A percentile compares a stretch with the other conserved stretches of the same genome.
Evolutionary conservation across 2,329 filamentous ascomycete genomes (phyloP).

Genomic region (Xylariaceae sp.): DNA sequence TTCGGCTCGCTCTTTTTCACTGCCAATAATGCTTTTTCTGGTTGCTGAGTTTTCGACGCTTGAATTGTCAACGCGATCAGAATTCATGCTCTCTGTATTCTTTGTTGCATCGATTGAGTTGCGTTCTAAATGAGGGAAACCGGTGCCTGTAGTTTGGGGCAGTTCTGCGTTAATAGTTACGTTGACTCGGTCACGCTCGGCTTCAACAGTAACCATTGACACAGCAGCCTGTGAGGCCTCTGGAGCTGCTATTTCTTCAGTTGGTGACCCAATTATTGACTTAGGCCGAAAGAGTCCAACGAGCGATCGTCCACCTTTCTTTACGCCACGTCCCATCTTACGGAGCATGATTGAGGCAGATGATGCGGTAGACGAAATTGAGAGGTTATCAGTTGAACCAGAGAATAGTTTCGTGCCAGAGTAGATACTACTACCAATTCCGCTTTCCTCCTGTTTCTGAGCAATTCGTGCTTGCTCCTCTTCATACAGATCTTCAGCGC

Average conservation of each 20-base stretch:
- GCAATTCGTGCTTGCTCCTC: conserved; percentile 92
- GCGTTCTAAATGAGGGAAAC: conserved; percentile 82
- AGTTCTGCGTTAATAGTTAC: conserved; percentile 73
- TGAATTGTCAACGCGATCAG: conserved; percentile 61
- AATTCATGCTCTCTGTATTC: conserved; percentile 46
- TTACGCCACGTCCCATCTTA: conserved; percentile 99
- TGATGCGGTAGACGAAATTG: conserved; percentile 87
- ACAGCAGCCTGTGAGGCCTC: conserved; percentile 81
- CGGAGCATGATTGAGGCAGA: conserved; percentile 93
- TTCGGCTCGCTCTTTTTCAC: conserved; percentile 88
- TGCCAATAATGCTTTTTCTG: conserved; percentile 88
- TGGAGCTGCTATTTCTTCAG: conserved; percentile 68
- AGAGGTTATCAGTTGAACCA: conserved; percentile 92
- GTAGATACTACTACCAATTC: conserved; percentile 93
- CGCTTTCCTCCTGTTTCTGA: conserved; percentile 87
- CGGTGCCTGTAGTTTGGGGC: conserved; percentile 73
- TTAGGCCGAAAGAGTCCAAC: conserved; percentile 96
- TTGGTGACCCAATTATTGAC: conserved; percentile 79
- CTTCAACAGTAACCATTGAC: conserved; percentile 95
- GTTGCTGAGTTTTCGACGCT: conserved; percentile 66
- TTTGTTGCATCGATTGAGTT: conserved; percentile 76
- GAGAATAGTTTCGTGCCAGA: conserved; percentile 83
- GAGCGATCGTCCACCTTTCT: conserved; percentile 87
- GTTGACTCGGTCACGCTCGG: conserved; percentile 83
- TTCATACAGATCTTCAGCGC: conserved; percentile 70